phyloP scores from a whole-genome alignment of 331 rosid species.

The Malus hybrid region DNA sequence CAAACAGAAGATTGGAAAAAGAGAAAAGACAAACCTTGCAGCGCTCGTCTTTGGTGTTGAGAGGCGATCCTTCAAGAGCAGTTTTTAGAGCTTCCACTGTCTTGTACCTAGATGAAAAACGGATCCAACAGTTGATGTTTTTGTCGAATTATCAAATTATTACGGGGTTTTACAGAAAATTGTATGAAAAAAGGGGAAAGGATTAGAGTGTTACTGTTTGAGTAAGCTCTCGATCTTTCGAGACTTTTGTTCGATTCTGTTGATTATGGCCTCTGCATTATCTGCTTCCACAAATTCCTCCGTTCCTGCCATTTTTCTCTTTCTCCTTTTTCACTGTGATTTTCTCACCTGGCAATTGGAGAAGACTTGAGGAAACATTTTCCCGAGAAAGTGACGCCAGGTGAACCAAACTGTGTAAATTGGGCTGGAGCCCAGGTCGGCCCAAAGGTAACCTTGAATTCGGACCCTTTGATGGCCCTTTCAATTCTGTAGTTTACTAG shows the following conservation, averaged over 20 bases:
- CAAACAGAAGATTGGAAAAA: neutral
- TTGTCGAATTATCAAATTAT: neutral
- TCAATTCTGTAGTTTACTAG: too few relatives aligned
- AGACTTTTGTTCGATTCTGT: constrained; percentile 90
- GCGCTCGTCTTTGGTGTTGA: constrained; percentile 79
- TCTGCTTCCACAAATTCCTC: constrained; percentile 68
- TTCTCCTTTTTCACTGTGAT: neutral
- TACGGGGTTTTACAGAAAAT: neutral
- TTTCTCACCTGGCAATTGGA: neutral
- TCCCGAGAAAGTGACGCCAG: constrained; percentile 3
- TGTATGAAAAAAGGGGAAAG: neutral
- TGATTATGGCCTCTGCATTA: constrained; percentile 90
- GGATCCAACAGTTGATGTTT: neutral
- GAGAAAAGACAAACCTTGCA: constrained; percentile 62
- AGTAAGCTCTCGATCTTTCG: constrained; percentile 93
- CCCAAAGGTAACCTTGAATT: too few relatives aligned
- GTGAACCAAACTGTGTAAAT: neutral
- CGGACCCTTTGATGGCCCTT: too few relatives aligned
- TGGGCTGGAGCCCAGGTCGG: neutral
- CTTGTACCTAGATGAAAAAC: constrained; percentile 44
- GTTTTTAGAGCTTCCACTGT: constrained; percentile 91
- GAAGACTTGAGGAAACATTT: neutral
- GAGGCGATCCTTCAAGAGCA: constrained; percentile 94
- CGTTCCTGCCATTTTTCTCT: constrained; percentile 43
- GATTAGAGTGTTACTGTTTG: constrained; percentile 51